These are phyloP conservation scores for Neofusicoccum parvum DNA, from an alignment of 2,329 filamentous ascomycete genomes.

Conservation along the genomic window DNA sequence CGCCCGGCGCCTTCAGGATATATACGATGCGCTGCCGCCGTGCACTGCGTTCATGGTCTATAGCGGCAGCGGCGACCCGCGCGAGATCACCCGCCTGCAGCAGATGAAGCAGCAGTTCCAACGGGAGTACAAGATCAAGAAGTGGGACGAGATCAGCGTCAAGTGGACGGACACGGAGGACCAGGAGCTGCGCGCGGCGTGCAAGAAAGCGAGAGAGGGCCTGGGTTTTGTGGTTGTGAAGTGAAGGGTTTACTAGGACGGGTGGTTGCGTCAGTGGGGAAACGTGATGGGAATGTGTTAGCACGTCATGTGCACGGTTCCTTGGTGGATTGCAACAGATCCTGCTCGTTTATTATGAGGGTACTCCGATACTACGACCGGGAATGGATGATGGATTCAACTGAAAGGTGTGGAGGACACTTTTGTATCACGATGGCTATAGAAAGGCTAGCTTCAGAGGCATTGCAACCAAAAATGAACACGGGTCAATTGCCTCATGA, in stretches of 20 bases:
- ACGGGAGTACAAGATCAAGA: slow-evolving; percentile 60
- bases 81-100: slow-evolving; percentile 59
- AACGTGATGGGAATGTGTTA: too few relatives aligned
- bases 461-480: too few relatives aligned
- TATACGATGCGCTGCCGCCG: slow-evolving; percentile 59
- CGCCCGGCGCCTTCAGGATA: slow-evolving; percentile 51
- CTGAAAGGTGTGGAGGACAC: too few relatives aligned
- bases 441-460: too few relatives aligned
- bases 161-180: slow-evolving; percentile 68
- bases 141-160: slow-evolving; percentile 64
- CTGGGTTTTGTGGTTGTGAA: slow-evolving; percentile 63
- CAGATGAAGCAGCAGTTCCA: slow-evolving; percentile 58
- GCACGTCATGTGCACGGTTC: too few relatives aligned
- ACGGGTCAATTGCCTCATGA: too few relatives aligned
- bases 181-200: slow-evolving; percentile 59
- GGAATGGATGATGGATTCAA: too few relatives aligned
- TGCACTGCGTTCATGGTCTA: slow-evolving; percentile 66
- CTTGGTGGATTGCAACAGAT: too few relatives aligned
- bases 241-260: slow-evolving; percentile 34
- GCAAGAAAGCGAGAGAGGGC: slow-evolving; percentile 58
- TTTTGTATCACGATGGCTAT: too few relatives aligned
- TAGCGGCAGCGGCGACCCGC: slow-evolving; percentile 64
- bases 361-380: too few relatives aligned
- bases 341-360: too few relatives aligned
- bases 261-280: too few relatives aligned